Base-by-base conservation (phyloP, 371 early-diverging fungal species). In the Mucor lusitanicus region DNA sequence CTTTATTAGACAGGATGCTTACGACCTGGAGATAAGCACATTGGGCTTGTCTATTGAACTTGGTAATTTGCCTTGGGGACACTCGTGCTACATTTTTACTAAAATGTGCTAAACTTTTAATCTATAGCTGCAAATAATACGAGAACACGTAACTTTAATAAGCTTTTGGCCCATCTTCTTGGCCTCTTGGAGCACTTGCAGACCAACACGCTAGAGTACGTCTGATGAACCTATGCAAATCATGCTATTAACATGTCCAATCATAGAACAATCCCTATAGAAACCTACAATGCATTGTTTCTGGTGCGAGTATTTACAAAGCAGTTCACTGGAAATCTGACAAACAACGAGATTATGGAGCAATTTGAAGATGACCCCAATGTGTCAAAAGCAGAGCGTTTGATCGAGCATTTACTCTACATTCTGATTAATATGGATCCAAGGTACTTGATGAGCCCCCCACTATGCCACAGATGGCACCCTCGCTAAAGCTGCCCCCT, bases 11-110 rank as follows among this genome's bases (percentile, higher is more conserved):
- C 90, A 92, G 69, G 89, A 89, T 74, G 88, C 89, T 21, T 89
- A 85, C 73, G 92, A 91, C 65, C 70, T 92, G 54, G 92, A 92
- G 61, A 89, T 89, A 87, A 86, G 84, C 15, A 85, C 88, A 17
- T 80, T 88, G 15, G 82, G 84, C 46, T 69, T 88, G 66, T 89
- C 89, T 2, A 88, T 89, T 60, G 87, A 87, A 64, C 71, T 90
- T 54, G 84, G 91, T 90, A 81, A 60, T 73, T 25, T 30, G n/a
- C 19, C 25, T 25, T 25, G 4, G 13, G 11, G 21, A 53, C 11
- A 15, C 53, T 53, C 5, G 27, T 53, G 27, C 23, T 4, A 53
- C 53, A 23, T n/a, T 19, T n/a, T 42, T n/a, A 44, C 19, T n/a
- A 30, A 37, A 13, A 13, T 5, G 58, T 27, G 19, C 11, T 44